These are phyloP conservation scores for Neurospora sp. DNA, from an alignment of 495 filamentous ascomycete genomes.

Conservation along the genomic window DNA sequence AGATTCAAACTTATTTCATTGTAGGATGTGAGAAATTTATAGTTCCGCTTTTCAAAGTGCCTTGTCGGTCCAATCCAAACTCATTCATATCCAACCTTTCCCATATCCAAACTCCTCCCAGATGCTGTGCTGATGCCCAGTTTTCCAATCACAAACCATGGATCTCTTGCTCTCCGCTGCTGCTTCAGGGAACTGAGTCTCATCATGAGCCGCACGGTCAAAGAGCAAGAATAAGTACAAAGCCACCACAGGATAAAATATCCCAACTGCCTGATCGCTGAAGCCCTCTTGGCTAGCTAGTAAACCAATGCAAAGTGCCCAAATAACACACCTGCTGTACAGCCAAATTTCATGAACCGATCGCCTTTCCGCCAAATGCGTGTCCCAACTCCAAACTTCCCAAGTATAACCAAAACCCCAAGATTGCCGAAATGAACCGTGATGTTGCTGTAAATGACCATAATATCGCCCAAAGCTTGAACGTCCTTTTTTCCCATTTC, in stretches of 20 bases:
- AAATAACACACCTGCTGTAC: neutral
- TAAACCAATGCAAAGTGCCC: neutral
- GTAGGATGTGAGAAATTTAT: neutral
- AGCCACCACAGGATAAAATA: neutral
- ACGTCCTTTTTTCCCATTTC: neutral
- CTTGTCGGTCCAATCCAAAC: neutral
- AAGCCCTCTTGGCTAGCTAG: neutral
- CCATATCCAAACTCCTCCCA: neutral
- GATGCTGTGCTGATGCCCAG: neutral
- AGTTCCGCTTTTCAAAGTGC: neutral
- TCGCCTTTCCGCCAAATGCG: too few species aligned
- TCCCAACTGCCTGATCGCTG: neutral
- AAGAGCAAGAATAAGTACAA: neutral
- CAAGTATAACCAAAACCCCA: neutral
- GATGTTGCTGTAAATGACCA: neutral
- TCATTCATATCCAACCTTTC: neutral
- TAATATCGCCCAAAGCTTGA: neutral
- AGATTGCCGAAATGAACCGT: neutral
- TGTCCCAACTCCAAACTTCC: neutral
- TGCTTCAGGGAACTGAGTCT: neutral
- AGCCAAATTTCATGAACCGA: neutral
- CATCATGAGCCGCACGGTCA: neutral
- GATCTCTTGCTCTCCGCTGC: neutral
- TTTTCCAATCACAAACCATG: neutral
- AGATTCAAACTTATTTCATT: neutral